Evolutionary conservation across 2,329 filamentous ascomycete species (phyloP), one percentile per base, ranked within the genome.

Genomic region (Penicillium corylophilum): DNA sequence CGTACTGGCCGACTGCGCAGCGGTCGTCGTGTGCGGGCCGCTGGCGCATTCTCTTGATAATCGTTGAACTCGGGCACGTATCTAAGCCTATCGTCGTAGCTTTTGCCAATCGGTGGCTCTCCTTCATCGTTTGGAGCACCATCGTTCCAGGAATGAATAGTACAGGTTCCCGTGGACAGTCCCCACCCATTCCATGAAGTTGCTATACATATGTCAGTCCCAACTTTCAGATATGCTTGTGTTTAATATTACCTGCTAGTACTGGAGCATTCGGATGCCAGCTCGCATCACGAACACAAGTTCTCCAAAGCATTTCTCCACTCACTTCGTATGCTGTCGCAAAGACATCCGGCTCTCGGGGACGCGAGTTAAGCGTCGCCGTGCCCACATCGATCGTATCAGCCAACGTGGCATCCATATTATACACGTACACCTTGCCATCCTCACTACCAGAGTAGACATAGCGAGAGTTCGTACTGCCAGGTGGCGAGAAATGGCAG

Each of bases 381-480:
- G 80, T 74, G 39, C 82, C 80, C 6, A 96, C 92, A 67, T 97
- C 85, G 41, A 99, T 86, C 38, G 82, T 84, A 4, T 82, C 84
- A 0, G 89, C 90, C 10, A 89, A 66, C 0, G 91, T 96, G 28
- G 90, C 92, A 67, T 99, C 92, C 73, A 97, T 76, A 67, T 97
- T 97, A 81, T 89, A 99, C 38, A 97, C 82, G 62, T 91, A 93
- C 0, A 96, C 88, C 53, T 88, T 88, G 44, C 94, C 94, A 61
- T 96, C 90, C 57, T 90, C 85, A 63, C 89, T 95, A 20, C 94
- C 94, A 18, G 87, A 89, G 73, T 96, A 97, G 20, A 99, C 91
- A 67, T 96, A 97, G 62, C 90, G 82, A 8, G 89, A 91, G 68
- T 96, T 89, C 2, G 90, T 93, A 66, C 89, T 92, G 10, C 82